Conservation (phyloP, 2,329 filamentous ascomycete genomes). For the Cladosporium sp. region DNA sequence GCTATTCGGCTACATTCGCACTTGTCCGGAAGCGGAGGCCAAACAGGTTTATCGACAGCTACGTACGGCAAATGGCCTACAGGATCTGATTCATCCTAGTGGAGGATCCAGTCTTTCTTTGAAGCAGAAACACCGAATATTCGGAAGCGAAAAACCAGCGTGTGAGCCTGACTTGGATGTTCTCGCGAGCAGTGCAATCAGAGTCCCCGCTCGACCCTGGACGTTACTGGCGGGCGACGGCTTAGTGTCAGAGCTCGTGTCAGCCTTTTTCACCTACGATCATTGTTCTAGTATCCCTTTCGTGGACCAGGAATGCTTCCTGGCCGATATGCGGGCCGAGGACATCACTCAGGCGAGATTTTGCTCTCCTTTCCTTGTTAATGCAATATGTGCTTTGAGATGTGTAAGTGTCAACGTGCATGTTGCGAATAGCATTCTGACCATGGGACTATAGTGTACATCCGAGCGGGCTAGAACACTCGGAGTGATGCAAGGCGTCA, state of each 20-base stretch:
- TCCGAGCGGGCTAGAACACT: conserved; percentile 5
- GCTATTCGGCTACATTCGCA: background rate
- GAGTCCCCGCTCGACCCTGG: conserved; percentile 6
- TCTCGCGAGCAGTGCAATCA: background rate
- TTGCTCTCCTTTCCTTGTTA: conserved; percentile 38
- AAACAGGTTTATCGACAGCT: conserved; percentile 3
- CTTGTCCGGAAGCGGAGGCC: conserved; percentile 4
- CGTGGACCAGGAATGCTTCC: conserved; percentile 12
- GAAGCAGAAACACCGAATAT: background rate
- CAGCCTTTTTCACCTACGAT: conserved; percentile 12
- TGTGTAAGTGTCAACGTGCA: background rate
- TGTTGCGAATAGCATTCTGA: background rate
- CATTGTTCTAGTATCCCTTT: conserved; percentile 7
- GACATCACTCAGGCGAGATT: background rate
- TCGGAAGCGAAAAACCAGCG: too few relatives aligned
- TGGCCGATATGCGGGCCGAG: conserved; percentile 3
- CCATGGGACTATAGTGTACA: background rate
- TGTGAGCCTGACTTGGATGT: background rate
- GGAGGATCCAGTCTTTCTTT: background rate
- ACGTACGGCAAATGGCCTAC: background rate
- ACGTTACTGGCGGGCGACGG: background rate
- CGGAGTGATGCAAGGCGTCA: conserved; percentile 2
- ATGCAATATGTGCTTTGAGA: conserved; percentile 29
- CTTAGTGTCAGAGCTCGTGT: conserved; percentile 5
- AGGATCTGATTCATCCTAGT: background rate